A percentile compares a stretch with the other conserved stretches of the same genome.
phyloP scores from a whole-genome alignment of 2,329 filamentous ascomycete species.

The Eutypella sp. region DNA sequence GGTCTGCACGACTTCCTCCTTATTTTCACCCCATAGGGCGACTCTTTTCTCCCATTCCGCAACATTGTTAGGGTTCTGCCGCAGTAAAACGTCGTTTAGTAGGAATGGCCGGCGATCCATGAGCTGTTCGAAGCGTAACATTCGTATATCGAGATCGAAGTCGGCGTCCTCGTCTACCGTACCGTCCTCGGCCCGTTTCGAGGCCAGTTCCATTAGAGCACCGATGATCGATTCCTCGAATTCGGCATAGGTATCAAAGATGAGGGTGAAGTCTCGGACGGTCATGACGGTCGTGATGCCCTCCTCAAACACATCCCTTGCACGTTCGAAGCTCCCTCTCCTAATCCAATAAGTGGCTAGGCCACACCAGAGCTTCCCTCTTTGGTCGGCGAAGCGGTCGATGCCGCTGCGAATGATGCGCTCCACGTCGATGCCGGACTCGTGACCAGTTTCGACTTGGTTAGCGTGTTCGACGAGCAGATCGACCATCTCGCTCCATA shows the following conservation, averaged over 20 bases:
- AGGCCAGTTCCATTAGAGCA: slow-evolving; percentile 83
- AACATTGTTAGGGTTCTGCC: slow-evolving; percentile 95
- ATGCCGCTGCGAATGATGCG: slow-evolving; percentile 91
- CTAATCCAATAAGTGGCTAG: slow-evolving; percentile 96
- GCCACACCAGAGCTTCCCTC: slow-evolving; percentile 91
- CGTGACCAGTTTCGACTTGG: slow-evolving; percentile 74
- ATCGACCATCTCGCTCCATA: slow-evolving; percentile 98
- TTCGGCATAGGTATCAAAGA: slow-evolving; percentile 94
- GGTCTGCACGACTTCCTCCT: slow-evolving; percentile 83
- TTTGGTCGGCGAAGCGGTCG: slow-evolving; percentile 82
- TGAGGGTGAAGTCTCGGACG: slow-evolving; percentile 90
- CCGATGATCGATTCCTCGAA: slow-evolving; percentile 96
- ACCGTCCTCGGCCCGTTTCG: slow-evolving; percentile 72
- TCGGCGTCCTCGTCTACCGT: slow-evolving; percentile 77
- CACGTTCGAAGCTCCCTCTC: slow-evolving; percentile 84
- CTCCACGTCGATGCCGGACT: slow-evolving; percentile 83
- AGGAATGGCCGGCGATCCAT: slow-evolving; percentile 97
- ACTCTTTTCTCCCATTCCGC: slow-evolving; percentile 96
- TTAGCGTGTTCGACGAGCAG: slow-evolving; percentile 85
- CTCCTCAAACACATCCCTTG: slow-evolving; percentile 91
- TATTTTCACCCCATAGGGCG: slow-evolving; percentile 92
- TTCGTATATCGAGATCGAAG: slow-evolving; percentile 89
- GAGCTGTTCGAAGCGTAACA: slow-evolving; percentile 96
- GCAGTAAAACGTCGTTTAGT: slow-evolving; percentile 88
- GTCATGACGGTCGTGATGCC: slow-evolving; percentile 98